These are phyloP conservation scores for Plasmodium falciparum DNA, from an alignment of 169 alveolate genomes.

Conservation along the genomic window DNA sequence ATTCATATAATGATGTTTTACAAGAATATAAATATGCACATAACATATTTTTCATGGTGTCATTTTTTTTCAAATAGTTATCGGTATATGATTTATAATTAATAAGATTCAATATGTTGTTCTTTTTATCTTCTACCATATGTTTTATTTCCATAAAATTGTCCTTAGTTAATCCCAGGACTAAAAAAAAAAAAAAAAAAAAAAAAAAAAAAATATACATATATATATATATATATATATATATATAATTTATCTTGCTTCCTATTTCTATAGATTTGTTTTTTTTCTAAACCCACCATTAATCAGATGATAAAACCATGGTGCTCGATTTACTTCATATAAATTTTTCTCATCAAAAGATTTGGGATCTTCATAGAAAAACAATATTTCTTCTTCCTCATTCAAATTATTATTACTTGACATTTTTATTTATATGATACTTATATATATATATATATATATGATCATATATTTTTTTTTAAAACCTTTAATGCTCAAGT, in stretches of 20 bases:
- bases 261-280: not conserved
- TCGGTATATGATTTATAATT: conserved; percentile 35
- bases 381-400: conserved; percentile 15
- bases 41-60: conserved; percentile 25
- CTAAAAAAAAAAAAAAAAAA: conserved; percentile 1
- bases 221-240: not conserved
- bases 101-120: conserved; percentile 51
- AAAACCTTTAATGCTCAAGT: no score
- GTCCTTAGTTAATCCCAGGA: conserved; percentile 39
- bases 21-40: conserved; percentile 68
- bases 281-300: conserved; percentile 40
- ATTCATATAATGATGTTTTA: conserved; percentile 36
- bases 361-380: conserved; percentile 68
- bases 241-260: not conserved
- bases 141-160: conserved; percentile 50
- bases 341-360: conserved; percentile 33
- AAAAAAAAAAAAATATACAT: not conserved
- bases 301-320: conserved; percentile 70
- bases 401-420: conserved; percentile 12
- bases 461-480: no score
- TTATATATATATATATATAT: no score
- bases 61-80: conserved; percentile 30
- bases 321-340: conserved; percentile 45
- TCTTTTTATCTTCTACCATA: conserved; percentile 42
- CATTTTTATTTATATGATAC: conserved; percentile 7